phyloP scores from a whole-genome alignment of 768 basidiomycete species.

The Chiua virens region DNA sequence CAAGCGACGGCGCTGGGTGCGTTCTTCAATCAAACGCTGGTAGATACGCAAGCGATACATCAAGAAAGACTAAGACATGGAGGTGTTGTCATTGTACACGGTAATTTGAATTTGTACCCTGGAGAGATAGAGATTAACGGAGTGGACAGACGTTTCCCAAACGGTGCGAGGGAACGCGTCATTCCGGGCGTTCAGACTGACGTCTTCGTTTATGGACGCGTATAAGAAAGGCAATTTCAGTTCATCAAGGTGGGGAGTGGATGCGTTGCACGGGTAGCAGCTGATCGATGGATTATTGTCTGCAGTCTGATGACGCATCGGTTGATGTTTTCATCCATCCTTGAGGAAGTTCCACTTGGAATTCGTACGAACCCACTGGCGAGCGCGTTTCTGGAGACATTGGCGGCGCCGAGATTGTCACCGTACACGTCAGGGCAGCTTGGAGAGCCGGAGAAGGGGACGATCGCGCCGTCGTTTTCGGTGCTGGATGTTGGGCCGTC shows the following conservation, averaged over 20 bases:
- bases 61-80: conserved; percentile 85
- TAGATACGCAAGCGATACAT: conserved; percentile 84
- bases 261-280: not conserved
- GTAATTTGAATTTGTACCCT: conserved; percentile 40
- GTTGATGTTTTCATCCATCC: conserved; percentile 81
- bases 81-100: conserved; percentile 82
- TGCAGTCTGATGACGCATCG: conserved; percentile 74
- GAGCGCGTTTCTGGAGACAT: conserved; percentile 70
- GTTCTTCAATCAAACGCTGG: conserved; percentile 76
- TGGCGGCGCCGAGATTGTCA: conserved; percentile 47
- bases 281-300: conserved; percentile 10
- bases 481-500: conserved; percentile 69
- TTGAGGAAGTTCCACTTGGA: conserved; percentile 84
- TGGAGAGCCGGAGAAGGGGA: conserved; percentile 38
- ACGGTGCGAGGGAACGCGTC: conserved; percentile 81
- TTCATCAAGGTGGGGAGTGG: conserved; percentile 63
- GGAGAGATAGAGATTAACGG: conserved; percentile 5
- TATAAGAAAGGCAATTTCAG: conserved; percentile 84
- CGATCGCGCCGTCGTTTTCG: conserved; percentile 61
- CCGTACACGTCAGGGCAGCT: conserved; percentile 38
- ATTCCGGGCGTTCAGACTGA: conserved; percentile 87
- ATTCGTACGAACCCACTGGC: conserved; percentile 80
- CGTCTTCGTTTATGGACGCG: conserved; percentile 75
- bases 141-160: conserved; percentile 65
- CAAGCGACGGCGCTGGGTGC: conserved; percentile 85